Conservation (phyloP, 495 filamentous ascomycete genomes). For the Parmelia sp. region DNA sequence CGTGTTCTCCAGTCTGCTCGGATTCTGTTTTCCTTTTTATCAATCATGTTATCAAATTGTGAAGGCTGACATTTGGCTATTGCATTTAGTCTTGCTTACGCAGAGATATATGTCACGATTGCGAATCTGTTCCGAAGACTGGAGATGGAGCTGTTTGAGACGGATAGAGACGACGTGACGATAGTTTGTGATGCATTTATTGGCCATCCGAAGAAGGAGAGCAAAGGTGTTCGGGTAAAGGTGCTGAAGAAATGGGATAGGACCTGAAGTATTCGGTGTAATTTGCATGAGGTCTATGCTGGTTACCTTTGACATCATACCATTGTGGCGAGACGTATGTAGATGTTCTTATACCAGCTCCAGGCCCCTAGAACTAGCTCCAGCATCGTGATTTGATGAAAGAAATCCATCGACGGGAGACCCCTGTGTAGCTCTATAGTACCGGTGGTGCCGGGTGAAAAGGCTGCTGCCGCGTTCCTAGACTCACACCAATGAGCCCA, state of each 20-base stretch:
- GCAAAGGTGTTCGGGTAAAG: slow-evolving; percentile 14
- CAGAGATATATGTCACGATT: slow-evolving; percentile 36
- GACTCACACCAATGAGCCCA: neutral
- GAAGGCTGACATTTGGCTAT: neutral
- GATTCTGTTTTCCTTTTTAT: neutral
- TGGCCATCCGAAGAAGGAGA: slow-evolving; percentile 13
- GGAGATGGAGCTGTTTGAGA: slow-evolving; percentile 36
- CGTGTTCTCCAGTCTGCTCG: slow-evolving; percentile 11
- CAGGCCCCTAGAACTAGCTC: neutral
- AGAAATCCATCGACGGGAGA: neutral
- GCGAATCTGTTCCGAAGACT: slow-evolving; percentile 37
- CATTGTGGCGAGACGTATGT: neutral
- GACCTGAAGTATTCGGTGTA: neutral
- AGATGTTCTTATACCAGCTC: neutral
- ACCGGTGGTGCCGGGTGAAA: neutral
- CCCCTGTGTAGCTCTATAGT: neutral
- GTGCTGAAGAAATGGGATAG: neutral
- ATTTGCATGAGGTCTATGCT: neutral
- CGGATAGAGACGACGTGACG: slow-evolving; percentile 34
- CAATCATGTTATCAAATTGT: neutral
- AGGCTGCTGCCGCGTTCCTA: neutral
- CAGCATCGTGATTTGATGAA: neutral
- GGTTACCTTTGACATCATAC: neutral
- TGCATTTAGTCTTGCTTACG: slow-evolving; percentile 34
- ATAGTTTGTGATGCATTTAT: slow-evolving; percentile 16